These are phyloP conservation scores for Aspergillus saccharolyticus DNA, from an alignment of 495 filamentous ascomycete genomes.

Conservation along the genomic window DNA sequence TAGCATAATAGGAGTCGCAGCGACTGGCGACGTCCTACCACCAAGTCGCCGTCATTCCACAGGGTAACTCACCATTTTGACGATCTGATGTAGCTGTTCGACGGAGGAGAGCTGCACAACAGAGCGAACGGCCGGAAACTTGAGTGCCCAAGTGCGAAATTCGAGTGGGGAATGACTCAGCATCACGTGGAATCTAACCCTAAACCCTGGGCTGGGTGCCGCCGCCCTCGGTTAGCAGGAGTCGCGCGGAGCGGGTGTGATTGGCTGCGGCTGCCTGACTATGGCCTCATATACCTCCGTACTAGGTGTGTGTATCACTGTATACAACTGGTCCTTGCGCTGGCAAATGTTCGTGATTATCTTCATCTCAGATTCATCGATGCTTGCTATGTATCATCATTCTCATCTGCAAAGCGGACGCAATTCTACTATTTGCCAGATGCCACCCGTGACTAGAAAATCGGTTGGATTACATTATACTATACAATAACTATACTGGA, in stretches of 20 bases:
- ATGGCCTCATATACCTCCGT: not conserved
- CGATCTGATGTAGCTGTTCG: slow-evolving; percentile 44
- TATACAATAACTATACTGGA: not conserved
- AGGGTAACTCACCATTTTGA: slow-evolving; percentile 48
- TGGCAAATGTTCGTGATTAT: too few relatives aligned
- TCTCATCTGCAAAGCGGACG: too few relatives aligned
- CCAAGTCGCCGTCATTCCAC: slow-evolving; percentile 1
- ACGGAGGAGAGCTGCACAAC: slow-evolving; percentile 33
- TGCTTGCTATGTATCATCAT: too few relatives aligned
- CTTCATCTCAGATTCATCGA: too few relatives aligned
- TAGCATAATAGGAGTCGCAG: not conserved
- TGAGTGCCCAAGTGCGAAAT: slow-evolving; percentile 41
- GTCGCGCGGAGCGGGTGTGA: not conserved
- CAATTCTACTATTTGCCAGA: not conserved
- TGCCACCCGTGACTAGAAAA: not conserved
- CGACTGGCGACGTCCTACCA: slow-evolving; percentile 6
- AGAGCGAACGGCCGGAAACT: slow-evolving; percentile 22
- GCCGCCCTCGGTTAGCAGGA: slow-evolving; percentile 21
- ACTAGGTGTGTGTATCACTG: too few relatives aligned
- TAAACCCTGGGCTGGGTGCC: slow-evolving; percentile 40
- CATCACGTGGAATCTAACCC: slow-evolving; percentile 25
- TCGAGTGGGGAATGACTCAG: slow-evolving; percentile 46
- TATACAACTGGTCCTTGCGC: too few relatives aligned
- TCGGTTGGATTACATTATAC: not conserved
- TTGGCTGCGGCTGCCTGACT: slow-evolving; percentile 7